Conservation (phyloP, 2,329 filamentous ascomycete genomes). For the Pyrenochaeta sp. region DNA sequence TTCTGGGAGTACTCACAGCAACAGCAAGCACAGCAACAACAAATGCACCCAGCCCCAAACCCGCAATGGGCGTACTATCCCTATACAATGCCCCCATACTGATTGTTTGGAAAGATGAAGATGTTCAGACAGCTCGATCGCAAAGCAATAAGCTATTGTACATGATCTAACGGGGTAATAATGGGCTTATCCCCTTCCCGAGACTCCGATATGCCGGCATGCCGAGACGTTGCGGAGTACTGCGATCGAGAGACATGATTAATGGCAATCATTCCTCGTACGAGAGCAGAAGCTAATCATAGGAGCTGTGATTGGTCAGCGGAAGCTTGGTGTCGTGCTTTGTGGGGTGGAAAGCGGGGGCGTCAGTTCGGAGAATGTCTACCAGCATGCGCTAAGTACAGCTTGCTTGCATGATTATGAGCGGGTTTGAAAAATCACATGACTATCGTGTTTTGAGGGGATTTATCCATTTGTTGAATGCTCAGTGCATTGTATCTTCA, state of each 20-base stretch:
- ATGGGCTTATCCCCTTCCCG: background rate
- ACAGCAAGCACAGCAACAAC: slow-evolving; percentile 42
- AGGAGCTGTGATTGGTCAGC: background rate
- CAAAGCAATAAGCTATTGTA: background rate
- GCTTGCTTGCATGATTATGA: background rate
- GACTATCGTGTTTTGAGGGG: background rate
- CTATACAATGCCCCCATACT: background rate
- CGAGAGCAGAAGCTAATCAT: background rate
- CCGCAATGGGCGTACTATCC: background rate
- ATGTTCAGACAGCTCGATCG: background rate
- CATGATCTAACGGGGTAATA: background rate
- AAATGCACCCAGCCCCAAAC: slow-evolving; percentile 33
- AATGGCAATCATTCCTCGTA: background rate
- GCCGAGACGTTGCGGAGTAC: background rate
- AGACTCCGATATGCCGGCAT: background rate
- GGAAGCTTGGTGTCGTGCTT: background rate
- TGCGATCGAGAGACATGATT: background rate
- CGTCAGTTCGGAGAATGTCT: background rate
- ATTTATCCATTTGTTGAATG: too few species aligned
- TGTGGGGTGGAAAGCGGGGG: background rate
- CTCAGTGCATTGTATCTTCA: too few species aligned
- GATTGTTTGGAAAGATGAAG: background rate
- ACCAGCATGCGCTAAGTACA: background rate
- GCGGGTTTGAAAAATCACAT: background rate
- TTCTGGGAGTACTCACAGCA: background rate